A percentile compares a stretch with the other conserved stretches of the same genome.
phyloP scores from a whole-genome alignment of 23 red algal species.

The Gracilaria vermiculophylla region DNA sequence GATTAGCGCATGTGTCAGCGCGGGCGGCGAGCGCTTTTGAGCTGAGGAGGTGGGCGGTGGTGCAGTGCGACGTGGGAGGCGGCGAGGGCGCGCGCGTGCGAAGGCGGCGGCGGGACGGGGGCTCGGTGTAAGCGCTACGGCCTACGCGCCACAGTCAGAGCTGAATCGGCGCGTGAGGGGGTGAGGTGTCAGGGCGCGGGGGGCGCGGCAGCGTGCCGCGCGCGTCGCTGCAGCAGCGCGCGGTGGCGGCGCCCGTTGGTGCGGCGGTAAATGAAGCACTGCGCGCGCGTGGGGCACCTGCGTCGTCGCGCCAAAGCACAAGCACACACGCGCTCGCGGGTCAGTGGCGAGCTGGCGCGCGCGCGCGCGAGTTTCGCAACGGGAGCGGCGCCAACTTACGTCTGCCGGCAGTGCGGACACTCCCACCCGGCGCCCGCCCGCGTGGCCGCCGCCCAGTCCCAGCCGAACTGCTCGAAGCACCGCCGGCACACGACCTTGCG shows the following conservation, averaged over 20 bases:
- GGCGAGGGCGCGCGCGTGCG: not conserved
- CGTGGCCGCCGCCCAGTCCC: conserved; percentile 42
- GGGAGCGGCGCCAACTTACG: conserved; percentile 6
- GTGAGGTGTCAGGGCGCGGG: too few relatives aligned
- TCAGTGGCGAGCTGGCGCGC: not conserved
- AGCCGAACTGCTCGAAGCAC: conserved; percentile 57
- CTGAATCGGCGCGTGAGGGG: too few relatives aligned
- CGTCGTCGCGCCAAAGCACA: too few relatives aligned
- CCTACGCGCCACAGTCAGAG: too few relatives aligned
- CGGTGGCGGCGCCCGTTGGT: conserved; percentile 62
- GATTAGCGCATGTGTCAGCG: conserved; percentile 5
- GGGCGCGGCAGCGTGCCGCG: not conserved
- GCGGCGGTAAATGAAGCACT: conserved; percentile 74
- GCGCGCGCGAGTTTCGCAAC: not conserved
- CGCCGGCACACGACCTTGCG: conserved; percentile 67
- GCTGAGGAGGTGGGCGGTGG: not conserved
- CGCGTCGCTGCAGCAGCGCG: conserved; percentile 24
- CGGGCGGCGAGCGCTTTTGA: not conserved
- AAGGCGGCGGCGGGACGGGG: not conserved
- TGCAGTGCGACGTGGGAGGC: not conserved
- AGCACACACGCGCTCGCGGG: not conserved
- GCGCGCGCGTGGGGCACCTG: conserved; percentile 65
- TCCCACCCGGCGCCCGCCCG: conserved; percentile 11
- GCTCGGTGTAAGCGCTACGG: not conserved
- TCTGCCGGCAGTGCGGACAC: conserved; percentile 74